Base-by-base conservation (phyloP, 2,329 filamentous ascomycete species). In the Chaetomiaceae sp. region DNA sequence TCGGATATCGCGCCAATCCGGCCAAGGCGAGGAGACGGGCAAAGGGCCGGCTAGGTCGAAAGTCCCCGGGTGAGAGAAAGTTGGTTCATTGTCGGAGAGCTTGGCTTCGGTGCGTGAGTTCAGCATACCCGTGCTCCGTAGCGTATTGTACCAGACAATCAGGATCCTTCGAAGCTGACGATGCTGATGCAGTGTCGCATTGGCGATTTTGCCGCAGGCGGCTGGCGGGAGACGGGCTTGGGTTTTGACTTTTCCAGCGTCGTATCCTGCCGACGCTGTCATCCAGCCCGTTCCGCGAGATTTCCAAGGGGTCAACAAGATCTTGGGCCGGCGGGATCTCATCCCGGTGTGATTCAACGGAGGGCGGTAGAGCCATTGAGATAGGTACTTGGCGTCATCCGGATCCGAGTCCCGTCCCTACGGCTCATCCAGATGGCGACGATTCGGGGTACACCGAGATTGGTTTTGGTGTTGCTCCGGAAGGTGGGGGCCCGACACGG, bases 181-280 rank as follows among this genome's bases (percentile, higher is more conserved):
- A 33, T 40, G 47, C 42, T 38, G 34, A 37, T 48, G 25, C 52
- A 58, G 54, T 47, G 59, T 59, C 47, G 58, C 56, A 61, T 58
- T 53, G 43, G 47, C 19, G 49, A 51, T 60, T 60, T 52, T 61
- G 51, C 56, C 60, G 54, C 45, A 52, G 54, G 47, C 31, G 46
- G 36, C 34, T n/a, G 34, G 46, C 46, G 42, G 47, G 31, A 51
- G 53, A 46, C 50, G 54, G 50, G n/a, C n/a, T 49, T 52, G 48
- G 53, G 29, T 37, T 45, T 31, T 27, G n/a, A n/a, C 46, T 38
- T 53, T 27, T 22, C 46, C 44, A 53, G 51, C 33, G 56, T 59
- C 29, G 51, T 47, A 56, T 57, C 50, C 52, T 51, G 39, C 36
- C 31, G 22, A n/a, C n/a, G n/a, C n/a, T 46, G 47, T 56, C 55